Evolutionary conservation across 257 asterid species (phyloP), one percentile per base, ranked within the genome.

Genomic region (Solanum piurae): DNA sequence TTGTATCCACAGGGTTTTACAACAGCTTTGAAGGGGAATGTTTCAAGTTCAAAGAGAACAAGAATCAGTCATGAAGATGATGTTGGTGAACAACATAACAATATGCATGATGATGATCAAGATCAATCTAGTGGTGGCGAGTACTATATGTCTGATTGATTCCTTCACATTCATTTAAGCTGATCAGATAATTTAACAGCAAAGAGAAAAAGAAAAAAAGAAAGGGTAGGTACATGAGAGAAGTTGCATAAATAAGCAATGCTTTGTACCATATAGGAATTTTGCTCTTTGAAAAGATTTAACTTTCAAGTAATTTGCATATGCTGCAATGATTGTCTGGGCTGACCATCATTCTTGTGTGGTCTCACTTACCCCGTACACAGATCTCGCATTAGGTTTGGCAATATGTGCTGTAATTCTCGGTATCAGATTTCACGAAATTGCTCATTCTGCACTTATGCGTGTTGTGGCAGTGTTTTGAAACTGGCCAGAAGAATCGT

Each of bases 121-220:
- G 96, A 93, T 87, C 94, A 93, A 62, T 94, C 91, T 58, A 93
- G 98, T 58, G 98, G 94, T 31, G 95, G 87, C 4, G 98, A 95
- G 83, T 95, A 96, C 85, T 93, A 94, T 34, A 33, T 89, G 91
- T 96, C 98, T 18, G 98, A 95, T n/a, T 95, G 93, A 92, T 89
- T 71, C 58, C 62, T 46, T 18, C 86, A 9, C 29, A 49, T 49
- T 82, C n/a, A 29, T 82, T 46, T 82, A 36, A 69, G 68, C 83
- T 33, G 76, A 80, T 34, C n/a, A 49, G 76, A 29, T 79, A 25
- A 58, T 74, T 34, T 73, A 86, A 86, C 55, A 37, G 12, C 33
- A n/a, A n/a, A 23, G 49, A 76, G 40, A 89, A 73, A 13, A 7
- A 72, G 6, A 9, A 42, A 12, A 40, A 52, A 12, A 42, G 8